Evolutionary conservation across 2,329 filamentous ascomycete genomes (phyloP).

Genomic region (Beauveria scarabaeidicola): DNA sequence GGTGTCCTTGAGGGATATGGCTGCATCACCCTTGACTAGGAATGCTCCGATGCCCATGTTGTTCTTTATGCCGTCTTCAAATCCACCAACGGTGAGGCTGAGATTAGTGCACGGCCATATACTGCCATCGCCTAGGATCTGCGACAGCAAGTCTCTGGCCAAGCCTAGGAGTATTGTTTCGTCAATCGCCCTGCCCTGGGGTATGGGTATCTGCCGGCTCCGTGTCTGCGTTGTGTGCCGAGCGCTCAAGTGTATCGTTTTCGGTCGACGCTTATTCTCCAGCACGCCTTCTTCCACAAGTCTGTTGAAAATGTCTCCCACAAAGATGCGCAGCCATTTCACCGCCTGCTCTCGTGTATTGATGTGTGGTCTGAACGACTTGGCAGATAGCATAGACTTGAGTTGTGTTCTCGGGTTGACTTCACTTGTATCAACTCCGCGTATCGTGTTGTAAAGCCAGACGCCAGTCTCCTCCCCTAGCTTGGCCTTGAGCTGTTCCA

Average conservation of each 20-base stretch:
- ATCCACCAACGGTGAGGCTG: constrained; percentile 80
- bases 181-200: constrained; percentile 63
- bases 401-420: constrained; percentile 88
- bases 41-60: constrained; percentile 84
- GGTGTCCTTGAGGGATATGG: constrained; percentile 29
- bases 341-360: constrained; percentile 67
- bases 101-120: constrained; percentile 91
- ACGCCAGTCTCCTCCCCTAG: constrained; percentile 75
- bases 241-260: constrained; percentile 77
- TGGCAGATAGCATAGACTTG: constrained; percentile 95
- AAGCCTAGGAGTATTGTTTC: constrained; percentile 66
- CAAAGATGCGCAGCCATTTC: constrained; percentile 86
- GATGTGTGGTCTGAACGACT: constrained; percentile 84
- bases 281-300: constrained; percentile 84
- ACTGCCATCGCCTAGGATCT: constrained; percentile 67
- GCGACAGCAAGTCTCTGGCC: constrained; percentile 65
- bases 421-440: constrained; percentile 79
- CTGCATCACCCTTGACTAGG: constrained; percentile 66
- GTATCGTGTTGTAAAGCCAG: constrained; percentile 78
- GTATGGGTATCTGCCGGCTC: constrained; percentile 69
- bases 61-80: constrained; percentile 76
- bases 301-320: constrained; percentile 80
- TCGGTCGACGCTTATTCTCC: constrained; percentile 79
- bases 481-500: constrained; percentile 69
- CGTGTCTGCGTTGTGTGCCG: constrained; percentile 64